Base-by-base conservation (phyloP, 768 basidiomycete genomes). In the Zangia roseola region DNA sequence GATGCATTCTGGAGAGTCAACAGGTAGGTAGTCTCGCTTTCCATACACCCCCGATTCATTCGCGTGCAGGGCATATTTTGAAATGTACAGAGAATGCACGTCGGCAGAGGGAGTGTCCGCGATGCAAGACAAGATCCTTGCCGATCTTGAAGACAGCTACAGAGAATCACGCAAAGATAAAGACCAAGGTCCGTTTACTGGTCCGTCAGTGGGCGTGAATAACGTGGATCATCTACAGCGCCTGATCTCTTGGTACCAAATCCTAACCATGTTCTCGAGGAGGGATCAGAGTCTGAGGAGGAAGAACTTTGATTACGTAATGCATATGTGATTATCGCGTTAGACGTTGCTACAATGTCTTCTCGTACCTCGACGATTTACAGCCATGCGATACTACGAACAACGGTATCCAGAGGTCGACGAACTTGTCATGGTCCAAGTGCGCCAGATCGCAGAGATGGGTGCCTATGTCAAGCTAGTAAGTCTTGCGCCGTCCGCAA, bases 371-470 rank as follows among this genome's bases (percentile, higher is more conserved):
- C 17, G 34, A 17, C 8, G 14, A 5, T 25, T 7, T n/a, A 14
- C 13, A 36, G 16, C 17, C 9, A 94, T 94, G 92, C 83, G 94
- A 33, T 97, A 92, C 71, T 97, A 95, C 70, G 85, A 91, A 68
- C 89, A 88, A 63, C 83, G 85, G 60, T 97, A 94, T 66, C 94
- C 94, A 23, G 91, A 97, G 70, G 91, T 97, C 54, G 95, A 99
- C 68, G 91, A 97, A 69, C 85, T 98, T 43, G 97, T 98, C 71
- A 97, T 98, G 95, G 97, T 99, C 12, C 94, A 98, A 67, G 97
- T 99, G 55, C 90, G 91, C 69, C 93, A 97, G 74, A 99, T 99
- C 61, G 92, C 94, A 44, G 95, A 99, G 71, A 99, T 98, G 95
- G 97, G 97, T 40, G 97, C 97, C 38, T 98, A 99, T 68, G 97